Evolutionary conservation across 345 rosid genomes (phyloP).

Genomic region (Angophora floribunda): DNA sequence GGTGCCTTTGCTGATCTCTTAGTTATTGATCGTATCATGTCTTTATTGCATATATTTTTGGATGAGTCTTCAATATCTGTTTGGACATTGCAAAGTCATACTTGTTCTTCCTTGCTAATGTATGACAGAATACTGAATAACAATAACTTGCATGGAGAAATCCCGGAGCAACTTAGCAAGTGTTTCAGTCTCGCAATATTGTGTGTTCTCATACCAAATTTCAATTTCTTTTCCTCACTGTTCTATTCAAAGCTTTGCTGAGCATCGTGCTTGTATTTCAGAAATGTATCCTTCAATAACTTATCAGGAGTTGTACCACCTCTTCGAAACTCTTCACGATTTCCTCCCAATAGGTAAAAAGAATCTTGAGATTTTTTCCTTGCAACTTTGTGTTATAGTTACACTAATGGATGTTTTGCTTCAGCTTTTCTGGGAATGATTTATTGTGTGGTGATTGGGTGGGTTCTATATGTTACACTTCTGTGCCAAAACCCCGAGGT

Average conservation of each 20-base stretch:
- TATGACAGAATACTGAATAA: constrained; percentile 60
- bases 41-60: not conserved
- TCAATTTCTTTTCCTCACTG: not conserved
- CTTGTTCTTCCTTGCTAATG: not conserved
- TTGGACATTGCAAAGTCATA: not conserved
- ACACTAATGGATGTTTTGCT: not conserved
- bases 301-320: constrained; percentile 66
- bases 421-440: constrained; percentile 75
- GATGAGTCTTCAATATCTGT: not conserved
- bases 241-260: not conserved
- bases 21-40: not conserved
- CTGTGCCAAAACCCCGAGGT: constrained; percentile 48
- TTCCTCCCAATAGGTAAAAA: constrained; percentile 55
- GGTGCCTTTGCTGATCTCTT: constrained; percentile 4
- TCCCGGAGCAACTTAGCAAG: constrained; percentile 74
- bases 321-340: constrained; percentile 52
- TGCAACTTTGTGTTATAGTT: not conserved
- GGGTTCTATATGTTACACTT: constrained; percentile 66
- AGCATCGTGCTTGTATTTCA: constrained; percentile 1
- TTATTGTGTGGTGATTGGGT: constrained; percentile 77
- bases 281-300: constrained; percentile 88
- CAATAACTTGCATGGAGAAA: constrained; percentile 64
- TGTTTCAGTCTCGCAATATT: constrained; percentile 63
- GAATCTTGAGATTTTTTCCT: not conserved
- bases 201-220: constrained; percentile 24